Evolutionary conservation across 1,284 basidiomycete genomes (phyloP).

Genomic region (Ustilago crameri): DNA sequence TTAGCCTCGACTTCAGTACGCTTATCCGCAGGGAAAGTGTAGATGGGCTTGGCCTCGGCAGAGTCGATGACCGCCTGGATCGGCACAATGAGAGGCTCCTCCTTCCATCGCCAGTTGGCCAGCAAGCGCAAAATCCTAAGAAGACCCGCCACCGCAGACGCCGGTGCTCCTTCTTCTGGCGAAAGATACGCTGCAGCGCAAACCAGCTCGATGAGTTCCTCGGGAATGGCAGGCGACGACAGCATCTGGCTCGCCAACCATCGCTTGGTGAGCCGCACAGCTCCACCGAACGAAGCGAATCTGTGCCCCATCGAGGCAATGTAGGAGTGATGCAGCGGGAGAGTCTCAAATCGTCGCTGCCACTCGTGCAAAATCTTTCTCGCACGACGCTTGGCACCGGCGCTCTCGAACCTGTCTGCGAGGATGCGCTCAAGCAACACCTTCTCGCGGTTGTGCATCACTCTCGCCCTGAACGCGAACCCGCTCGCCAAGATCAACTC

Average conservation of each 20-base stretch:
- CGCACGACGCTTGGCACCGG: slow-evolving; percentile 71
- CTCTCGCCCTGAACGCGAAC: slow-evolving; percentile 84
- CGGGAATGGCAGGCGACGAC: slow-evolving; percentile 75
- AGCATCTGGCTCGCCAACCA: slow-evolving; percentile 94
- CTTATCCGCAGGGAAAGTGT: slow-evolving; percentile 69
- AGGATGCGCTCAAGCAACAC: slow-evolving; percentile 79
- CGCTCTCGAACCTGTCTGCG: slow-evolving; percentile 68
- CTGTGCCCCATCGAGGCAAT: slow-evolving; percentile 83
- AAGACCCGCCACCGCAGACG: slow-evolving; percentile 77
- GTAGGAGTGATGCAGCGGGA: slow-evolving; percentile 85
- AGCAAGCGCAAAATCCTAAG: slow-evolving; percentile 80
- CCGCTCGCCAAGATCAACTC: slow-evolving; percentile 84
- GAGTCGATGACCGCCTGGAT: slow-evolving; percentile 61
- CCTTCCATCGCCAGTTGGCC: slow-evolving; percentile 80
- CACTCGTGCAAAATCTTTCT: slow-evolving; percentile 77
- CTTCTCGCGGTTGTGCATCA: slow-evolving; percentile 88
- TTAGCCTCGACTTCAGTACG: slow-evolving; percentile 75
- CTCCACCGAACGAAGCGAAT: slow-evolving; percentile 82
- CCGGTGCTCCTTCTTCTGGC: slow-evolving; percentile 67
- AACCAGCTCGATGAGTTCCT: slow-evolving; percentile 85
- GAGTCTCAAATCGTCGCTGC: slow-evolving; percentile 78
- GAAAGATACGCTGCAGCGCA: slow-evolving; percentile 75
- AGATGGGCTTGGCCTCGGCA: slow-evolving; percentile 46
- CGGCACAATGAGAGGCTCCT: slow-evolving; percentile 72
- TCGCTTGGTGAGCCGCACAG: slow-evolving; percentile 87